Base-by-base conservation (phyloP, 148 eudicot genomes). In the Linanthus parryae region DNA sequence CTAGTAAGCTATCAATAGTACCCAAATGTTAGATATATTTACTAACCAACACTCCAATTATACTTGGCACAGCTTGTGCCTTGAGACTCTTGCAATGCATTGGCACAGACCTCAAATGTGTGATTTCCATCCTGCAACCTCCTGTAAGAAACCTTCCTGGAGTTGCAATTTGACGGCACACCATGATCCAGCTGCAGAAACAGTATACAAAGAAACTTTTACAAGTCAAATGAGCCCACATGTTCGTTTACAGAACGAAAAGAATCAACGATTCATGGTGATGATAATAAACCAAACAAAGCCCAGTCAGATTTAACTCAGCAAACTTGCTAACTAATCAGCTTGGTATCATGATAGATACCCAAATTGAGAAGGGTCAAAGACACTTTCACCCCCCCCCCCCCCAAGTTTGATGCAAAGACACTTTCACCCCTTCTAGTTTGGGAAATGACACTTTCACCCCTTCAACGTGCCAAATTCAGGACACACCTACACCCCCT, bases 1-100 rank as follows among this genome's bases (percentile, higher is more conserved):
- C 28, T 16, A 50, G 30, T 50, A 1, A 11, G 30, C 13, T n/a
- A n/a, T n/a, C n/a, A n/a, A n/a, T 2, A 15, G 13, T 28, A 29
- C 17, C 15, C 12, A 31, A 33, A 14, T 8, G 28, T 2, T 31
- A 48, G 35, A 40, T n/a, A 24, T 30, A 42, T 20, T 45, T 62
- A 49, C 52, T 73, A 49, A 88, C 97, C 97, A 69, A 89, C 48
- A 48, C 70, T 87, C 98, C 99, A 92, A 64, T 72, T 72, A 76
- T 82, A 80, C 66, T 58, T 67, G 49, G 91, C 70, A 74, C 96
- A 88, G 62, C 79, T 80, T 59, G 39, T 57, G 65, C 80, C 77
- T 55, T 29, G 72, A 36, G 66, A n/a, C 30, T 70, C 75, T n/a
- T n/a, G n/a, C n/a, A n/a, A n/a, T n/a, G n/a, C n/a, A 29, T 66